A percentile compares a stretch with the other conserved stretches of the same genome.
Conservation (phyloP, 305 asterid genomes). For the Fraxinus ornus region DNA sequence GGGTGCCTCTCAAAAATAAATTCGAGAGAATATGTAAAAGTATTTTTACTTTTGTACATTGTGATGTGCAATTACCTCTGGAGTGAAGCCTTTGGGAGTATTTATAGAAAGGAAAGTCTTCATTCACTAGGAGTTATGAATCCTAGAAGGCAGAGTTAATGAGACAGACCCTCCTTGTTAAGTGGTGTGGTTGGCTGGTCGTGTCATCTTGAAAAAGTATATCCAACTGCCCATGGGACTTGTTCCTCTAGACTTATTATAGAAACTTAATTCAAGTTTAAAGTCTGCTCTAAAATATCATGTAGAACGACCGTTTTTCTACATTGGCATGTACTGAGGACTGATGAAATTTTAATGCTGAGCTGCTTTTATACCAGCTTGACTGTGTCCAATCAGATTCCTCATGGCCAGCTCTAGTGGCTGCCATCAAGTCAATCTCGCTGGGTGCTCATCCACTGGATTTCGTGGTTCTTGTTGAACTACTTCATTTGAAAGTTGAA, state of each 20-base stretch:
- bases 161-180: not conserved
- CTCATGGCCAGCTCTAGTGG: not conserved
- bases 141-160: not conserved
- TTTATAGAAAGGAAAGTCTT: not conserved
- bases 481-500: not conserved
- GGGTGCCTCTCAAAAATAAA: not conserved
- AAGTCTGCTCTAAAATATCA: not conserved
- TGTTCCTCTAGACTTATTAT: not conserved
- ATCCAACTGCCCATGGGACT: not conserved
- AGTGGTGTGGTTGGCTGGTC: not conserved
- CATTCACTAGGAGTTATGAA: not conserved
- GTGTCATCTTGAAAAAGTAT: not conserved
- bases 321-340: not conserved
- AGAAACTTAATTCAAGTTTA: not conserved
- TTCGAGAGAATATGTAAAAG: not conserved
- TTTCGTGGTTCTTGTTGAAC: not conserved
- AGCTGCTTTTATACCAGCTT: not conserved
- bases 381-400: not conserved
- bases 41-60: not conserved
- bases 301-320: not conserved
- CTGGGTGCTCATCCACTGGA: not conserved
- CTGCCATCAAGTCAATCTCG: not conserved
- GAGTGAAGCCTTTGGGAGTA: not conserved
- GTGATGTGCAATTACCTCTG: not conserved
- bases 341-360: not conserved